phyloP scores from a whole-genome alignment of 2,329 filamentous ascomycete species.

The Hypocrella siamensis region DNA sequence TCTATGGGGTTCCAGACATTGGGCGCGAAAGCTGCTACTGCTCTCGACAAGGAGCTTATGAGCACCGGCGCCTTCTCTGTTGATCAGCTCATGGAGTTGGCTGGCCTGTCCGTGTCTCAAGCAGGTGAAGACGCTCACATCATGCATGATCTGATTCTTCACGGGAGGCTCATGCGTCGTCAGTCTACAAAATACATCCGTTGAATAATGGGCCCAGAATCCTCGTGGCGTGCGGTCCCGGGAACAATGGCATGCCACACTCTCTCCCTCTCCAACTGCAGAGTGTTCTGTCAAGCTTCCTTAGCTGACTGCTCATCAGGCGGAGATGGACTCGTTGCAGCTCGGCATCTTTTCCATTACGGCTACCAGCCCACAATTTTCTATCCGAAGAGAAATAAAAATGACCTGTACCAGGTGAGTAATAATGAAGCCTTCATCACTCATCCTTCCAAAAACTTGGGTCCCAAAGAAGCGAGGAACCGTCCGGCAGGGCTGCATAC shows the following conservation, averaged over 20 bases:
- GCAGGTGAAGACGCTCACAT: conserved; percentile 38
- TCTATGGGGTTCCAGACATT: conserved; percentile 56
- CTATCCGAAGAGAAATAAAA: conserved; percentile 84
- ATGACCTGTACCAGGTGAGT: conserved; percentile 69
- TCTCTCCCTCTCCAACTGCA: too few species aligned
- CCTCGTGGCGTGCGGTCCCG: conserved; percentile 81
- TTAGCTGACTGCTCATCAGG: conserved; percentile 35
- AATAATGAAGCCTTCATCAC: neutral
- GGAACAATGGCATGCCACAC: conserved; percentile 46
- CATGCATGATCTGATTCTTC: neutral
- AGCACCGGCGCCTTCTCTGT: conserved; percentile 74
- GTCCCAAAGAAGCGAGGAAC: neutral
- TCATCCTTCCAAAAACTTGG: too few species aligned
- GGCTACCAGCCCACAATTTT: conserved; percentile 81
- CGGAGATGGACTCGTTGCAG: conserved; percentile 87
- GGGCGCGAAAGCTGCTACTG: conserved; percentile 71
- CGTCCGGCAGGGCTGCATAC: neutral
- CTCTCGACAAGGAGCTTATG: conserved; percentile 91
- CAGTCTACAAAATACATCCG: conserved; percentile 77
- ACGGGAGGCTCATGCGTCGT: neutral
- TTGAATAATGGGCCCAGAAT: conserved; percentile 53
- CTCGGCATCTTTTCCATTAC: conserved; percentile 80
- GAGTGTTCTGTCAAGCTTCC: neutral
- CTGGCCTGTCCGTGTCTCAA: conserved; percentile 84
- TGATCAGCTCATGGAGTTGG: conserved; percentile 94